Evolutionary conservation across 495 filamentous ascomycete genomes (phyloP), one percentile per base, ranked within the genome.

Genomic region (Amphirosellinia nigrospora): DNA sequence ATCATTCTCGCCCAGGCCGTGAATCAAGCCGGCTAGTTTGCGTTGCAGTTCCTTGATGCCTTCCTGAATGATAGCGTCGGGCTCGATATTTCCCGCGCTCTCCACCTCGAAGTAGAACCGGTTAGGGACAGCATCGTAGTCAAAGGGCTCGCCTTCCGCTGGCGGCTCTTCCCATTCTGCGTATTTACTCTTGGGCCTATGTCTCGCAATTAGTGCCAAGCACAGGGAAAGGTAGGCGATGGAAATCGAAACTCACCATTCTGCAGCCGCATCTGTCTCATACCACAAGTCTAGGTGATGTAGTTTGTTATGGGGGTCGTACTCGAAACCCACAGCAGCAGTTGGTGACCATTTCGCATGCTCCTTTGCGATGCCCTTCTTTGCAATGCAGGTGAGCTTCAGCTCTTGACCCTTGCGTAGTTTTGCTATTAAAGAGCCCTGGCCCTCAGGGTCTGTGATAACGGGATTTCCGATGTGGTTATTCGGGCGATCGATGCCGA

Each of bases 301-400:
- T 55, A 99, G 81, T 79, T 94, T 96, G 80, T 99, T 99, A 78
- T 94, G 91, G 68, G 96, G 96, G 77, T 99, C 96, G 80, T 99
- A 99, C 81, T 99, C 96, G 74, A 98, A 99, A 30, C 94, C 96
- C 61, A 99, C 90, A 6, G 96, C 96, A 67, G 94, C 85, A 48
- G 91, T 92, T 3, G 96, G 94, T 59, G 92, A 90, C 96, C 96
- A 99, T 79, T 99, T 99, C 0, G 96, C 91, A 83, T 99, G 96
- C 78, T 99, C 96, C 85, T 98, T 99, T 3, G 95, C 94, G 69
- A 98, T 98, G 0, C 96, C 96, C 85, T 98, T 98, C 86, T 97
- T 98, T 63, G 94, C 96, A 72, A 98, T 89, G 75, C 95, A 98
- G 52, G 89, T 91, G 78, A 98, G 86, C 78, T 91, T 90, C 64